Conservation (phyloP, 345 rosid genomes). For the Lenwebbia sp. region DNA sequence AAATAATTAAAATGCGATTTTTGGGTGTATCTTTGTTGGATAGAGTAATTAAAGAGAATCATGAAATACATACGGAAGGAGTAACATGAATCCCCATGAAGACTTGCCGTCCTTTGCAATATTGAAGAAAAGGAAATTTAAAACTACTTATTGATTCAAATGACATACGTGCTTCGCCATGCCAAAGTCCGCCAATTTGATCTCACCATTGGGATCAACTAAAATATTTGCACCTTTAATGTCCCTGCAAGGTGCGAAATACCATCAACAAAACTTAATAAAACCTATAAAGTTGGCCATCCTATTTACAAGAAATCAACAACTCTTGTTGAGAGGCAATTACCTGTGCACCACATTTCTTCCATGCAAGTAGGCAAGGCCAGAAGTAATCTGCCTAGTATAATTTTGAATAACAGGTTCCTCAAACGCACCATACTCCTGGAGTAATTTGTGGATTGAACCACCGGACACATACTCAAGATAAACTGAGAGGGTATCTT, state of each 20-base stretch:
- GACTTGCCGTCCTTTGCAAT: background rate
- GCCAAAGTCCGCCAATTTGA: slow-evolving; percentile 95
- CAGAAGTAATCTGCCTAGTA: slow-evolving; percentile 76
- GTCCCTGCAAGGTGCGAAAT: slow-evolving; percentile 40
- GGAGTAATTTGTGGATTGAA: slow-evolving; percentile 86
- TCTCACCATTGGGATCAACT: slow-evolving; percentile 91
- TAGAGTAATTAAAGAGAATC: background rate
- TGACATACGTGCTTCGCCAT: slow-evolving; percentile 90
- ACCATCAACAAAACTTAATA: background rate
- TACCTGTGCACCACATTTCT: slow-evolving; percentile 95
- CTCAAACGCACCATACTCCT: slow-evolving; percentile 83
- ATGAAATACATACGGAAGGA: background rate
- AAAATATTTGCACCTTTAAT: slow-evolving; percentile 96
- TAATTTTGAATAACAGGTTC: slow-evolving; percentile 94
- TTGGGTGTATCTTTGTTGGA: background rate
- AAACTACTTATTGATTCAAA: background rate
- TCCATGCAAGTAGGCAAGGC: slow-evolving; percentile 88
- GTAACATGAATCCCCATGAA: background rate
- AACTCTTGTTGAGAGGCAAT: background rate
- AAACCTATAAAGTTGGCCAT: background rate
- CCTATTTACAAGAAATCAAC: background rate
- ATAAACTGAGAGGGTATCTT: slow-evolving; percentile 86
- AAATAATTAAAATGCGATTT: background rate
- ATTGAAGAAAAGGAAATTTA: background rate
- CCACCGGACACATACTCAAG: slow-evolving; percentile 96